A percentile compares a stretch with the other conserved stretches of the same genome.
Conservation (phyloP, 352 stramenopile species). For the Globisporangium spiculum region DNA sequence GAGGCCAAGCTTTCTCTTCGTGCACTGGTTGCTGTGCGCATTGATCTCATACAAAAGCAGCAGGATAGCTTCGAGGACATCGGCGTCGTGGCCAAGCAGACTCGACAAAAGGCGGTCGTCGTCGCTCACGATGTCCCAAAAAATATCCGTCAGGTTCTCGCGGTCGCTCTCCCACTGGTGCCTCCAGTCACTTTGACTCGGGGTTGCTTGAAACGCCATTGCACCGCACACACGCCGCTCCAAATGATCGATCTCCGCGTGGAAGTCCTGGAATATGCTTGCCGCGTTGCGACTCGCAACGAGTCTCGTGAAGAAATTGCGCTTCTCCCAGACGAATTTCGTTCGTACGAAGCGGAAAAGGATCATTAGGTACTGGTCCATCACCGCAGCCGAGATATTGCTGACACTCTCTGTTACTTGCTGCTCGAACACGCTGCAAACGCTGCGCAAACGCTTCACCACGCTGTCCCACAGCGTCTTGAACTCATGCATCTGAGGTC, state of each 20-base stretch:
- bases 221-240: background rate
- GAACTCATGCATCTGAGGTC: slow-evolving; percentile 2
- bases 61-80: background rate
- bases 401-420: background rate
- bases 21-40: slow-evolving; percentile 2
- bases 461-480: background rate
- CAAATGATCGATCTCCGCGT: slow-evolving; percentile 10
- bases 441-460: background rate
- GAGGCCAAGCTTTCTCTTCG: background rate
- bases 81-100: background rate
- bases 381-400: background rate
- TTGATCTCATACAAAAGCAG: slow-evolving; percentile 6
- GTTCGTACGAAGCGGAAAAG: background rate
- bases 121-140: background rate
- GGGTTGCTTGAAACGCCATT: background rate
- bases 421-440: background rate
- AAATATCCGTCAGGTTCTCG: background rate
- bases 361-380: slow-evolving; percentile 8
- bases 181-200: background rate
- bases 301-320: slow-evolving; percentile 1
- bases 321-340: slow-evolving; percentile 4
- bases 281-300: slow-evolving; percentile 2
- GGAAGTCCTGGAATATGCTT: slow-evolving; percentile 4
- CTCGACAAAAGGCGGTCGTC: background rate
- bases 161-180: background rate